Conservation (phyloP, 306 rosid genomes). For the Fragaria vesca region DNA sequence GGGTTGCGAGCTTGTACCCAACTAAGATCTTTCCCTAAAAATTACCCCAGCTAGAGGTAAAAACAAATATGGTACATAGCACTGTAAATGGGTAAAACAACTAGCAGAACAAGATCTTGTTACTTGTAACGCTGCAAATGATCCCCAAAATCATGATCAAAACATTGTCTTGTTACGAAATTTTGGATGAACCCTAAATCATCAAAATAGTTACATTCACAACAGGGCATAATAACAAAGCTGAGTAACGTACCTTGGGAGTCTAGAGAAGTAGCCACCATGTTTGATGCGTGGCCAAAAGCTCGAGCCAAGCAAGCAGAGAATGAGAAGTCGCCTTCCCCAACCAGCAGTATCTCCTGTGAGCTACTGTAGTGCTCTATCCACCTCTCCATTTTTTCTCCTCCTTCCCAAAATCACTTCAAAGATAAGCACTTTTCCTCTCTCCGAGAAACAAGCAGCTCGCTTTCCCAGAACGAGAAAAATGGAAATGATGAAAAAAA, state of each 20-base stretch:
- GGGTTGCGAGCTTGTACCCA: neutral
- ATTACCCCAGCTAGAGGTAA: neutral
- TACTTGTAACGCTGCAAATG: neutral
- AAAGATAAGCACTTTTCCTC: neutral
- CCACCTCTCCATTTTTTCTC: neutral
- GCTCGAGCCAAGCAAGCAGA: conserved; percentile 33
- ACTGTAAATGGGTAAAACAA: neutral
- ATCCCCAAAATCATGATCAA: neutral
- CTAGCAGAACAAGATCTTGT: neutral
- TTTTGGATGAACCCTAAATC: neutral
- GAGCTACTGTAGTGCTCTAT: conserved; percentile 25
- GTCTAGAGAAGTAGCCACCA: conserved; percentile 32
- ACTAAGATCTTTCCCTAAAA: neutral
- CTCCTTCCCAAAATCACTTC: neutral
- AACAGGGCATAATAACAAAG: neutral
- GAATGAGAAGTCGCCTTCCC: conserved; percentile 40
- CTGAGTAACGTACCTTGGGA: conserved; percentile 18
- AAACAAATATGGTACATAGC: neutral
- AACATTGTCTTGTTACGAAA: neutral
- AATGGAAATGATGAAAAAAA: neutral
- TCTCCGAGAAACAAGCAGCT: neutral
- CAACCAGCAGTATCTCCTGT: conserved; percentile 27
- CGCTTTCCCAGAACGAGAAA: neutral
- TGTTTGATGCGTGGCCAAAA: conserved; percentile 22
- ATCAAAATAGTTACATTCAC: neutral